Evolutionary conservation across 1,284 basidiomycete species (phyloP).

Genomic region (Tylopilus sp.): DNA sequence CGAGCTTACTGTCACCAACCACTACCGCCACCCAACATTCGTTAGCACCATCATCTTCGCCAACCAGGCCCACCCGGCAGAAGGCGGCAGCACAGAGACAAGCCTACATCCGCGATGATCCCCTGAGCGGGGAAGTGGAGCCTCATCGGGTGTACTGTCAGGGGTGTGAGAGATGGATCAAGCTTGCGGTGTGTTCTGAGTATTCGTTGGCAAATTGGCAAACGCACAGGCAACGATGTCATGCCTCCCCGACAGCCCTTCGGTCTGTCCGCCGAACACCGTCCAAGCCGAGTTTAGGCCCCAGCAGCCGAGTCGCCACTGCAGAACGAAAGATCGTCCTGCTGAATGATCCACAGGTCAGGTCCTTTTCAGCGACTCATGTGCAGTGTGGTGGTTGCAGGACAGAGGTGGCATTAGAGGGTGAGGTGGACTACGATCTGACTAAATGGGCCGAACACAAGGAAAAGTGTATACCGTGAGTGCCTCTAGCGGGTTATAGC

Average conservation of each 20-base stretch:
- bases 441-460: conserved; percentile 61
- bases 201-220: conserved; percentile 54
- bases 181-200: conserved; percentile 37
- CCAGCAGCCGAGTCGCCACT: conserved; percentile 52
- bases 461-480: conserved; percentile 44
- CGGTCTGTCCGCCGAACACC: conserved; percentile 12
- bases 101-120: conserved; percentile 50
- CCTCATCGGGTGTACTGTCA: conserved; percentile 52
- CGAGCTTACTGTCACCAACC: conserved; percentile 7
- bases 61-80: conserved; percentile 10
- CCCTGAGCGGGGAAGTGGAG: conserved; percentile 45
- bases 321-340: conserved; percentile 56
- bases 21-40: not conserved
- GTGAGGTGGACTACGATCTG: conserved; percentile 53
- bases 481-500: conserved; percentile 11
- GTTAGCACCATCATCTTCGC: conserved; percentile 1
- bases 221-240: conserved; percentile 46
- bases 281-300: conserved; percentile 36
- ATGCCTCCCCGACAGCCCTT: conserved; percentile 38
- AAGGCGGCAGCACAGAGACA: conserved; percentile 46
- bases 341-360: conserved; percentile 58
- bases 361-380: conserved; percentile 39
- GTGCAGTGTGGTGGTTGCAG: conserved; percentile 54
- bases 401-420: conserved; percentile 39
- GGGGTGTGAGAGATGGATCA: conserved; percentile 59